phyloP scores from a whole-genome alignment of 192 early-diverging fungal species.

The Rhizoclosmatium sp. region DNA sequence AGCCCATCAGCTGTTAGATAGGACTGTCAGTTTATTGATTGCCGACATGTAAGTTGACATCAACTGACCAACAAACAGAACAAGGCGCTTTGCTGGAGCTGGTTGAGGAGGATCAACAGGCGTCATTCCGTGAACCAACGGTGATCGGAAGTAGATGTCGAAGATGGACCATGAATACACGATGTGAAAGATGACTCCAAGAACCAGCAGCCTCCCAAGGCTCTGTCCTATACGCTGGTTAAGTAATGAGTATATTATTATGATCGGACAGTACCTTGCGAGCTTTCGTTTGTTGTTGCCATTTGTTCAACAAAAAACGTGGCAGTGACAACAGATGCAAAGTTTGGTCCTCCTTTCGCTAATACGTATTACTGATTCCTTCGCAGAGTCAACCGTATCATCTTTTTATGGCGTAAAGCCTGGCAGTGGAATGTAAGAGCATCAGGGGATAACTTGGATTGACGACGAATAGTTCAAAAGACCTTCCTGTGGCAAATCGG shows the following conservation, averaged over 20 bases:
- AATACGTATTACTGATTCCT: too few species aligned
- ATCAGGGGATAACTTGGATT: too few species aligned
- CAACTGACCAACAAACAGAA: constrained; percentile 80
- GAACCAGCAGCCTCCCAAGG: constrained; percentile 57
- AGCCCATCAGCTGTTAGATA: constrained; percentile 83
- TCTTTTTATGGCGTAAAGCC: not conserved
- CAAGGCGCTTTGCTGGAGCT: constrained; percentile 85
- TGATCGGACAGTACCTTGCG: not conserved
- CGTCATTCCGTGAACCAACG: constrained; percentile 96
- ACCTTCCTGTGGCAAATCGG: too few species aligned
- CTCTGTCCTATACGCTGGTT: not conserved
- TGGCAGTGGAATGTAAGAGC: not conserved
- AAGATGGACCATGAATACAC: constrained; percentile 92
- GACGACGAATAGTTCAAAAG: too few species aligned
- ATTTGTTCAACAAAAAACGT: not conserved
- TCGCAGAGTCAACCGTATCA: not conserved
- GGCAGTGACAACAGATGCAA: not conserved
- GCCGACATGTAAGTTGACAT: too few species aligned
- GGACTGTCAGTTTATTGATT: too few species aligned
- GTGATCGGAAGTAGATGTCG: constrained; percentile 99
- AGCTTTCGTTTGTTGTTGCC: not conserved
- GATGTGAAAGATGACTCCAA: constrained; percentile 91
- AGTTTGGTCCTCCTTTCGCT: not conserved
- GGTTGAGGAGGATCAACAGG: constrained; percentile 74
- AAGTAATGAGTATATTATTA: too few species aligned